A percentile compares a stretch with the other conserved stretches of the same genome.
These are phyloP conservation scores for Penicillium dipodomyicola DNA, from an alignment of 495 filamentous ascomycete genomes.

Conservation along the genomic window DNA sequence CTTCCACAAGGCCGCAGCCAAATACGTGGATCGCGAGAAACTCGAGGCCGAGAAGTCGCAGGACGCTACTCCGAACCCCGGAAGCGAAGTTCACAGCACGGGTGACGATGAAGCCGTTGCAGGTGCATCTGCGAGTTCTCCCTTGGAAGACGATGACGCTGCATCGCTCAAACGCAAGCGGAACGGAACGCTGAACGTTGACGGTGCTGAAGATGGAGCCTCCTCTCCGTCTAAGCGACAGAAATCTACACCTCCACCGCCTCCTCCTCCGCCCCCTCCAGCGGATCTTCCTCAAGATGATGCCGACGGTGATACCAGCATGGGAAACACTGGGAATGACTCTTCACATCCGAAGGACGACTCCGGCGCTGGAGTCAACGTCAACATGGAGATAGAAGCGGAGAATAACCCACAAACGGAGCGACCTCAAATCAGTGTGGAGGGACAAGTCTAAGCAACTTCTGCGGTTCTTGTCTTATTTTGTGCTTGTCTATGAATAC, in stretches of 20 bases:
- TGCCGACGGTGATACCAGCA: conserved; percentile 28
- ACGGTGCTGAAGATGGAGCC: conserved; percentile 30
- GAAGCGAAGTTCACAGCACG: conserved; percentile 36
- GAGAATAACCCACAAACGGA: conserved; percentile 14
- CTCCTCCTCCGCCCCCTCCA: conserved; percentile 32
- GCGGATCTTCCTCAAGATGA: conserved; percentile 15
- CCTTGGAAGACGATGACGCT: conserved; percentile 32
- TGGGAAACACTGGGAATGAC: conserved; percentile 21
- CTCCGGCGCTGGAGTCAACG: conserved; percentile 6
- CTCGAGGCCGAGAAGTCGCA: conserved; percentile 53
- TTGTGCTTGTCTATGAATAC: conserved; percentile 9
- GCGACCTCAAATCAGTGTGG: conserved; percentile 23
- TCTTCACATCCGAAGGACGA: conserved; percentile 22
- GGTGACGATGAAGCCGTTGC: conserved; percentile 52
- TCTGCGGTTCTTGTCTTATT: neutral
- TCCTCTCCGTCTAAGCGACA: conserved; percentile 38
- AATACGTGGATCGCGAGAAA: conserved; percentile 68
- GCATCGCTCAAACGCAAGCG: conserved; percentile 27
- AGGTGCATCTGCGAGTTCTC: conserved; percentile 3
- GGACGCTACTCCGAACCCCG: conserved; percentile 27
- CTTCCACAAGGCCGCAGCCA: conserved; percentile 79
- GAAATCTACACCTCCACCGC: conserved; percentile 41
- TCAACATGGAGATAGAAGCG: conserved; percentile 13
- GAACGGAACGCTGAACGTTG: conserved; percentile 45
- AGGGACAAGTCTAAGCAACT: conserved; percentile 24